These are phyloP conservation scores for Rachicladosporium sp. DNA, from an alignment of 2,329 filamentous ascomycete genomes.

Conservation along the genomic window DNA sequence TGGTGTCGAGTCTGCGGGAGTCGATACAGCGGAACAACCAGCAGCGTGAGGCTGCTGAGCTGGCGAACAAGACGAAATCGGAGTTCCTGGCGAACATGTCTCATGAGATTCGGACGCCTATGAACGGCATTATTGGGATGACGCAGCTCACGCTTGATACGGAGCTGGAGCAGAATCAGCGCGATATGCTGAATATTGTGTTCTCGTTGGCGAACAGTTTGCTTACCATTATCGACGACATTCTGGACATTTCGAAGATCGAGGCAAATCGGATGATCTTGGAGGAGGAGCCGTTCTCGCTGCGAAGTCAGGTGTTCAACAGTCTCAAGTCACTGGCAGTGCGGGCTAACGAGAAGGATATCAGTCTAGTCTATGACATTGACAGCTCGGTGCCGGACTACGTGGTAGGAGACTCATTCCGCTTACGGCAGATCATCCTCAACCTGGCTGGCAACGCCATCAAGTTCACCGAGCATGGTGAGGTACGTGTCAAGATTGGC, in stretches of 20 bases:
- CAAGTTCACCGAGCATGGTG: slow-evolving; percentile 95
- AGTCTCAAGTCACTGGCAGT: slow-evolving; percentile 93
- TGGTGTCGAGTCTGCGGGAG: slow-evolving; percentile 91
- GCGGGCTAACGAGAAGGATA: slow-evolving; percentile 88
- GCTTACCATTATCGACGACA: slow-evolving; percentile 86
- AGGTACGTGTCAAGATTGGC: slow-evolving; percentile 88
- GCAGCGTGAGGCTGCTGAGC: slow-evolving; percentile 85
- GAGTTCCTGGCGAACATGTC: slow-evolving; percentile 99
- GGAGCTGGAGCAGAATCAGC: slow-evolving; percentile 81
- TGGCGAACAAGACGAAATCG: slow-evolving; percentile 96
- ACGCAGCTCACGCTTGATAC: slow-evolving; percentile 93
- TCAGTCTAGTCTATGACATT: slow-evolving; percentile 86
- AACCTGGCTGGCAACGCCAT: slow-evolving; percentile 97
- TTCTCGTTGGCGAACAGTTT: slow-evolving; percentile 93
- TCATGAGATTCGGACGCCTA: slow-evolving; percentile 92
- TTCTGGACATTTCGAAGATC: slow-evolving; percentile 60
- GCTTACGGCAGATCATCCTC: slow-evolving; percentile 87
- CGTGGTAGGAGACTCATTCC: slow-evolving; percentile 92
- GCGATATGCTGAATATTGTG: slow-evolving; percentile 97
- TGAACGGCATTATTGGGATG: slow-evolving; percentile 98
- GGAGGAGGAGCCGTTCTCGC: slow-evolving; percentile 91
- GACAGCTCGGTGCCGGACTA: slow-evolving; percentile 90
- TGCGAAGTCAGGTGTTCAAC: slow-evolving; percentile 92
- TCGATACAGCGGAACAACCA: slow-evolving; percentile 95
- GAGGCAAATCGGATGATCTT: slow-evolving; percentile 97